Evolutionary conservation across 1,284 basidiomycete species (phyloP).

Genomic region (Trametes sp.): DNA sequence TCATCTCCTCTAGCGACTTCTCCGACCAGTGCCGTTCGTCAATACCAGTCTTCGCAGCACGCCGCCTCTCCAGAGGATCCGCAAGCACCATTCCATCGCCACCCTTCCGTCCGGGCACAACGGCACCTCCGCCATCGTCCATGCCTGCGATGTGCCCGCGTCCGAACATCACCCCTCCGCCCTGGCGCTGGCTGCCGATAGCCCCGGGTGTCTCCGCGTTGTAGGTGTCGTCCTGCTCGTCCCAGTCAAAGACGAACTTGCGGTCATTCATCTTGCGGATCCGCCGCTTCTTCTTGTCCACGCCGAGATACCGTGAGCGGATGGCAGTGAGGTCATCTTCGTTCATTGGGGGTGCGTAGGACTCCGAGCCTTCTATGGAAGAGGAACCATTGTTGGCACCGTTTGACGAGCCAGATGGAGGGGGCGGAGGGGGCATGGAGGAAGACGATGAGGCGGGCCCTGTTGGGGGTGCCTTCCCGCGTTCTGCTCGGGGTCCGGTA

Average conservation of each 20-base stretch:
- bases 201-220: constrained; percentile 70
- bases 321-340: constrained; percentile 80
- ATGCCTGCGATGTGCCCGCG: constrained; percentile 85
- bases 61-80: constrained; percentile 82
- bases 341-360: constrained; percentile 76
- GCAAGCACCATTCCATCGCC: constrained; percentile 64
- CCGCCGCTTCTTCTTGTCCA: constrained; percentile 91
- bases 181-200: constrained; percentile 72
- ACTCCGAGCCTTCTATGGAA: constrained; percentile 47
- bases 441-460: constrained; percentile 43
- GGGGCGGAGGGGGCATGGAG: constrained; percentile 57
- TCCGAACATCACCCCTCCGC: constrained; percentile 88
- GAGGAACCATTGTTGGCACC: constrained; percentile 22
- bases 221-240: constrained; percentile 91
- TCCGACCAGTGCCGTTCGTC: constrained; percentile 98
- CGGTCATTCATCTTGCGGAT: constrained; percentile 94
- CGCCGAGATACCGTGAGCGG: constrained; percentile 89
- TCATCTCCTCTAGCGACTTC: constrained; percentile 95
- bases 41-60: constrained; percentile 81
- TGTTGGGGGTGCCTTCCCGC: constrained; percentile 52
- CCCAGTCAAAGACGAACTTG: constrained; percentile 99
- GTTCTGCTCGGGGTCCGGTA: constrained; percentile 85
- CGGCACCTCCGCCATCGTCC: constrained; percentile 72
- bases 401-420: constrained; percentile 39
- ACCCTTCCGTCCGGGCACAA: constrained; percentile 37